Evolutionary conservation across 2,329 filamentous ascomycete species (phyloP).

Genomic region (Seiridium unicorne): DNA sequence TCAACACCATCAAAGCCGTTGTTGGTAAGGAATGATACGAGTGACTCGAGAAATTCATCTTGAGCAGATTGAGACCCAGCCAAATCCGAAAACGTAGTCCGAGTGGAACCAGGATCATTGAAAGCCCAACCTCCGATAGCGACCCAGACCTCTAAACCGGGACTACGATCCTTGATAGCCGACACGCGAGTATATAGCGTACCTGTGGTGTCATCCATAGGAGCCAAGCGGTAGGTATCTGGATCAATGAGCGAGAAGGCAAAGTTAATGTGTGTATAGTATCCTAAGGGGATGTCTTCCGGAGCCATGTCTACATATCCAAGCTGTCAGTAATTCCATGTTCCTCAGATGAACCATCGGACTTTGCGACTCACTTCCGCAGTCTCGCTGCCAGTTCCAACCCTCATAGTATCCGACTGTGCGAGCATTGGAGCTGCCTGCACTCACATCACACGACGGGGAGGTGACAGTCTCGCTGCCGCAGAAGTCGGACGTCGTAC

Average conservation of each 20-base stretch:
- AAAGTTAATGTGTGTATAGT: constrained; percentile 31
- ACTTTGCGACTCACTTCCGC: no score
- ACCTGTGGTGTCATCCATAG: not conserved
- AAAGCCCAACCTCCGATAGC: not conserved
- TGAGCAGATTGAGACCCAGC: not conserved
- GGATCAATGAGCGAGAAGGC: constrained; percentile 33
- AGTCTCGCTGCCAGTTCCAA: not conserved
- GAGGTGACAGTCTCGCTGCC: constrained; percentile 2
- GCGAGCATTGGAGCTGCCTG: not conserved
- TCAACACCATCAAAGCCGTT: constrained; percentile 40
- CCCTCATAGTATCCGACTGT: not conserved
- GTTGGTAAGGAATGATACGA: constrained; percentile 35
- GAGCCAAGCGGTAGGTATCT: not conserved
- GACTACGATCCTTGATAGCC: constrained; percentile 13
- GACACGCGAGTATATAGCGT: not conserved
- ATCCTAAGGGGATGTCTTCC: constrained; percentile 21
- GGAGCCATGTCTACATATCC: constrained; percentile 18
- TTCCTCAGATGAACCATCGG: no score
- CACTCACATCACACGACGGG: not conserved
- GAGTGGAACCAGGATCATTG: not conserved
- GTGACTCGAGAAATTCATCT: constrained; percentile 31
- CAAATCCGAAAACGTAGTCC: not conserved
- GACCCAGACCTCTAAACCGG: not conserved
- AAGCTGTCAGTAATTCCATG: no score
- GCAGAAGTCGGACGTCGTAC: constrained; percentile 14